Base-by-base conservation (phyloP, 164 flowering plant species). In the Vitis vinifera region DNA sequence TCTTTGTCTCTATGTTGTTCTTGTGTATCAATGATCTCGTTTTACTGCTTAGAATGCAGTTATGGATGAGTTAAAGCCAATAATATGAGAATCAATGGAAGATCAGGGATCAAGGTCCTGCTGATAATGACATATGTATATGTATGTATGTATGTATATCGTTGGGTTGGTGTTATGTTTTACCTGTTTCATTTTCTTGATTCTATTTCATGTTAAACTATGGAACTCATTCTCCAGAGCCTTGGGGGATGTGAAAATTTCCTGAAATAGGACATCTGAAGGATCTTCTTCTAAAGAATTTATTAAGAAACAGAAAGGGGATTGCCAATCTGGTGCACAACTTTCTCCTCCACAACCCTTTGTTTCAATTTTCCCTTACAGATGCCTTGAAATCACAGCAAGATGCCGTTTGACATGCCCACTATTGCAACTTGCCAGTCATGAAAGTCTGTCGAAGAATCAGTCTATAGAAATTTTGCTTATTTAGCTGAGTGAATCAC, bases 371-470 rank as follows among this genome's bases (percentile, higher is more conserved):
- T 62, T 48, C 10, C 29, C 17, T 23, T 62, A 23, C 65, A 31
- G 65, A 13, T 62, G 51, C 44, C 44, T 12, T 53, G 56, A 2
- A 53, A 53, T 53, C 56, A 9, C 59, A 16, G 19, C 8, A 37
- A 3, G 44, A 1, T 37, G 44, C 44, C 44, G 44, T 6, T 16
- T 56, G 59, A n/a, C 30, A 16, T 56, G 27, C 27, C 27, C 23
- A 56, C 59, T n/a, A 8, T 61, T 63, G 66, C 66, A 63, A 63
- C 53, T 63, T 48, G 66, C 30, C 66, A 2, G 48, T 47, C 8
- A 16, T 17, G 44, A 16, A 63, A 63, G 31, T 63, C 15, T 5
- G 17, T 10, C 13, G 51, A 63, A 19, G 52, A 48, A 63, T 49
- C 29, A 48, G 0, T 63, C 29, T 2, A 17, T 8, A 48, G 52